Percentiles rank a stretch among this genome's conserved stretches.
Evolutionary conservation across 2,329 filamentous ascomycete species (phyloP).

Genomic region (Colletotrichum sp.): DNA sequence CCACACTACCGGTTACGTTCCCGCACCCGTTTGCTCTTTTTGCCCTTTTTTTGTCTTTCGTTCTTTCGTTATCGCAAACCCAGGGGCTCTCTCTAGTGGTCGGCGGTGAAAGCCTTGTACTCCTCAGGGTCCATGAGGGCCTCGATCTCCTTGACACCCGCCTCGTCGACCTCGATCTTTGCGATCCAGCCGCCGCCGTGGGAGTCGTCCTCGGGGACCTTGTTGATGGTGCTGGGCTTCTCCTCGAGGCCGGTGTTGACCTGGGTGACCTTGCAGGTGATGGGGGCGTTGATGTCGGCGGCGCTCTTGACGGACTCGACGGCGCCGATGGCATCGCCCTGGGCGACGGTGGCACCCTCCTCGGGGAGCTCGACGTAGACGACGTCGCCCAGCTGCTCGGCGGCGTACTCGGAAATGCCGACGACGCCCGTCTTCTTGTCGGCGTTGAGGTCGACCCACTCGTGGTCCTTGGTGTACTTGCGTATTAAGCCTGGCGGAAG

Average conservation of each 20-base stretch:
- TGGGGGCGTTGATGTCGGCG: slow-evolving; percentile 93
- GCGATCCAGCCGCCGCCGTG: slow-evolving; percentile 89
- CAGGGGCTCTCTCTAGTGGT: slow-evolving; percentile 34
- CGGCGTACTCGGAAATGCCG: slow-evolving; percentile 91
- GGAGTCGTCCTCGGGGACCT: slow-evolving; percentile 80
- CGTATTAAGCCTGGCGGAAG: slow-evolving; percentile 63
- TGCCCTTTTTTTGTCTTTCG: neutral
- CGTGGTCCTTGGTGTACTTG: slow-evolving; percentile 96
- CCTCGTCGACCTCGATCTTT: slow-evolving; percentile 78
- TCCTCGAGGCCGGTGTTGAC: slow-evolving; percentile 80
- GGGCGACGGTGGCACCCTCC: slow-evolving; percentile 68
- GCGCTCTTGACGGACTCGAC: slow-evolving; percentile 99
- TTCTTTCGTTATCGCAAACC: neutral
- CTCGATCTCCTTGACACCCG: slow-evolving; percentile 71
- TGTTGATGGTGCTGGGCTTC: slow-evolving; percentile 87
- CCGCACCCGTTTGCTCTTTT: neutral
- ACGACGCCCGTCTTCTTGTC: slow-evolving; percentile 82
- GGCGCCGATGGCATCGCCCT: slow-evolving; percentile 87
- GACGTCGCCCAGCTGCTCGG: slow-evolving; percentile 91
- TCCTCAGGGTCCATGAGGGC: slow-evolving; percentile 76
- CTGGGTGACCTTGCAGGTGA: slow-evolving; percentile 77
- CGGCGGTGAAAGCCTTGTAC: slow-evolving; percentile 76
- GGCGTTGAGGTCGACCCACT: slow-evolving; percentile 91
- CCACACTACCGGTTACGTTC: neutral
- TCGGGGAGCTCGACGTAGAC: slow-evolving; percentile 96